Evolutionary conservation across 257 asterid genomes (phyloP), one percentile per base, ranked within the genome.

Genomic region (Solanum rostratum): DNA sequence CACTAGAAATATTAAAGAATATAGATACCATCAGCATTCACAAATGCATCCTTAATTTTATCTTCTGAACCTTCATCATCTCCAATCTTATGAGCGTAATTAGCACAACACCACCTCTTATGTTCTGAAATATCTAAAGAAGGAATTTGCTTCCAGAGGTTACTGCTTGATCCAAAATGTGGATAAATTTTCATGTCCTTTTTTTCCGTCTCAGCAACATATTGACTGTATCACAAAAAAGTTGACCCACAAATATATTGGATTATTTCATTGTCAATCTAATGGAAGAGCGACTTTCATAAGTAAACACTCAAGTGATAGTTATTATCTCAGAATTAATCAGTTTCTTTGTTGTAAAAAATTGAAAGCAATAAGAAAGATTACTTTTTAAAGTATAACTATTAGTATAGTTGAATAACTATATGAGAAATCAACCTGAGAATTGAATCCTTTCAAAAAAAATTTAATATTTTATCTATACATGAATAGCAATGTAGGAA

Each of bases 51-150:
- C 0, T 33, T 33, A 33, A 33, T 33, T 4, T 33, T 33, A 33
- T 33, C 39, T 33, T 33, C 62, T 27, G 7, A 62, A 18, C 41
- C 18, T 82, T 30, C 74, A 3, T 82, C 73, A 2, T 43, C n/a
- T 69, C 71, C 79, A 45, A 76, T 78, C 29, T 89, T 87, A 19
- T 63, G 84, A 33, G 83, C 39, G 85, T 96, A 90, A 84, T 85
- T 83, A 6, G 84, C 63, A 79, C 91, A 94, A 81, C 88, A 90
- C 97, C 97, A 90, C 91, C 89, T 89, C 80, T 87, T 91, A 88
- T 85, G 90, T 45, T 68, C 88, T 24, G 95, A 93, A 71, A 88
- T 87, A 6, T 57, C 50, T 68, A 92, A 33, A 2, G 93, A 90
- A 82, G 94, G 93, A 69, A 95, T 91, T 80, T 85, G 81, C 57